Percentiles rank a stretch among this genome's conserved stretches.
These are phyloP conservation scores for Basidioascus undulatus DNA, from an alignment of 768 basidiomycete species.

Conservation along the genomic window DNA sequence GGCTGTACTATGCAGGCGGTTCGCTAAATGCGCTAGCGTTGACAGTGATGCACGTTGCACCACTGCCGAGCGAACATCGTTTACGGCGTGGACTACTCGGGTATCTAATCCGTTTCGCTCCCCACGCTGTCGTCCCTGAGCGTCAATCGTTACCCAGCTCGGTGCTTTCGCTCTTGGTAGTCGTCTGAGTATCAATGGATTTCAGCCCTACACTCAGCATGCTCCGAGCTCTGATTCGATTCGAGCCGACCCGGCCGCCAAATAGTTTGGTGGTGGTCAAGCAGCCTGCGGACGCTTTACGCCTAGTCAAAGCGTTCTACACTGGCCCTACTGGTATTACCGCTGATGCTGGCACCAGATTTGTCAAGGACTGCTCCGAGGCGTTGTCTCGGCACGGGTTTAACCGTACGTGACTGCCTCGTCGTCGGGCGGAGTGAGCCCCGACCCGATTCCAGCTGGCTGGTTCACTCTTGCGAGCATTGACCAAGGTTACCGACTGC, in stretches of 20 bases:
- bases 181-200: constrained; percentile 12
- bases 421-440: no score
- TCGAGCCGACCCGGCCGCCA: no score
- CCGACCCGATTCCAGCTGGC: constrained; percentile 9
- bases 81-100: constrained; percentile 12
- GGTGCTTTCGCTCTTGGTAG: constrained; percentile 12
- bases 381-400: constrained; percentile 1
- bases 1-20: constrained; percentile 14
- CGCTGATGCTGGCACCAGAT: constrained; percentile 4
- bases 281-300: constrained; percentile 6
- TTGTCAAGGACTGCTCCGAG: constrained; percentile 3
- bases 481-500: constrained; percentile 12
- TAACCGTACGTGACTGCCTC: no score
- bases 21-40: constrained; percentile 12
- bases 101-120: constrained; percentile 14
- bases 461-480: constrained; percentile 13
- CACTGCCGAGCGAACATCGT: constrained; percentile 12
- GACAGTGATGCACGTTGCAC: background rate
- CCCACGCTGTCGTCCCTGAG: constrained; percentile 14
- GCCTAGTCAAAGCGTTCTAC: constrained; percentile 4
- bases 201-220: constrained; percentile 13
- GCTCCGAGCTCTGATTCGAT: constrained; percentile 10
- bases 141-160: constrained; percentile 13
- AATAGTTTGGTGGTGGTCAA: background rate
- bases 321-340: constrained; percentile 4